Conservation (phyloP, 345 rosid species). For the Brassica cretica region DNA sequence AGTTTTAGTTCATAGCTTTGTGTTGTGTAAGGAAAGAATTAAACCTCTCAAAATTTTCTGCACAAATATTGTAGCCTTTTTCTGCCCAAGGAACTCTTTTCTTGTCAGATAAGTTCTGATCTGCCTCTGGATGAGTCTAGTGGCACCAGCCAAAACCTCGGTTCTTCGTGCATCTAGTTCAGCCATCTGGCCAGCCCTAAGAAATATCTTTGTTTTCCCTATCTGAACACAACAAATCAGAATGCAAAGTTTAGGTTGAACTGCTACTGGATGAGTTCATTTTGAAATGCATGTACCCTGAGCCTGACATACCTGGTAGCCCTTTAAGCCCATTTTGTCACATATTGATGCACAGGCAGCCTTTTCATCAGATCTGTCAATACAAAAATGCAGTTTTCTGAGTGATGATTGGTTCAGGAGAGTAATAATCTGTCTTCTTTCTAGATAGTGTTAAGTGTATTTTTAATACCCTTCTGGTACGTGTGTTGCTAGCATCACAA, state of each 20-base stretch:
- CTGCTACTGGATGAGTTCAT: not conserved
- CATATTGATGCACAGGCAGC: slow-evolving; percentile 53
- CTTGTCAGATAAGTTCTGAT: slow-evolving; percentile 53
- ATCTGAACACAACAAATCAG: slow-evolving; percentile 45
- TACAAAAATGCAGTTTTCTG: slow-evolving; percentile 6
- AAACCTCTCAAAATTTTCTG: slow-evolving; percentile 62
- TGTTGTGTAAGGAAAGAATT: slow-evolving; percentile 23
- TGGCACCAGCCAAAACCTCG: slow-evolving; percentile 59
- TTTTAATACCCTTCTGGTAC: slow-evolving; percentile 64
- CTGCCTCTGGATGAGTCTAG: slow-evolving; percentile 55
- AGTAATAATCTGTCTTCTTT: slow-evolving; percentile 11
- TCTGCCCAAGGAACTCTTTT: slow-evolving; percentile 50
- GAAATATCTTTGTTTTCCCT: slow-evolving; percentile 66
- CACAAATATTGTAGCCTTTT: slow-evolving; percentile 45
- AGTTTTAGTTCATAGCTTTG: not conserved
- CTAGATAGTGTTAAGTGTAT: not conserved
- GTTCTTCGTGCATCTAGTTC: slow-evolving; percentile 67
- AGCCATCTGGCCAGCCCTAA: slow-evolving; percentile 78
- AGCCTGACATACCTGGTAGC: slow-evolving; percentile 59
- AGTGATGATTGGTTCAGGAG: slow-evolving; percentile 20
- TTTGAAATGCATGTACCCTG: slow-evolving; percentile 14
- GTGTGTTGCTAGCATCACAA: slow-evolving; percentile 71
- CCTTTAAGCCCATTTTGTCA: slow-evolving; percentile 59
- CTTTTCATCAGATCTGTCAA: slow-evolving; percentile 58
- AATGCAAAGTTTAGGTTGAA: slow-evolving; percentile 21